Percentiles rank a stretch among this genome's conserved stretches.
Conservation (phyloP, 352 stramenopile species). For the Phytopythium montanum region DNA sequence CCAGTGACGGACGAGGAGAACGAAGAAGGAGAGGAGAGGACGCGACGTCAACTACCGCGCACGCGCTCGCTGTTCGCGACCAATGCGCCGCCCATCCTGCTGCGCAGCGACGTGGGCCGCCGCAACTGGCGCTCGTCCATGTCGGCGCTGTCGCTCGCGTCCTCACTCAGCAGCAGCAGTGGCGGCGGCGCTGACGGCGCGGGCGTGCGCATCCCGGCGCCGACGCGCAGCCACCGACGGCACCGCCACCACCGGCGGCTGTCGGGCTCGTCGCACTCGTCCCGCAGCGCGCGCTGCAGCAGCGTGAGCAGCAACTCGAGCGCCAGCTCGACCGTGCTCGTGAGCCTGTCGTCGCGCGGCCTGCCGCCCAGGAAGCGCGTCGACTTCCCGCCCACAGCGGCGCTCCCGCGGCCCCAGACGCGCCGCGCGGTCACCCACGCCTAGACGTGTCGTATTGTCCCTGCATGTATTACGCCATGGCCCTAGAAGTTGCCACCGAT, state of each 20-base stretch:
- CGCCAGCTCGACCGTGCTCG: slow-evolving; percentile 8
- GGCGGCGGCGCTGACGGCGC: neutral
- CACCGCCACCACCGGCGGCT: neutral
- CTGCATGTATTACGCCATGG: neutral
- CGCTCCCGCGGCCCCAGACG: neutral
- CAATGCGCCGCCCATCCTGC: slow-evolving; percentile 32
- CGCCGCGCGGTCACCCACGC: neutral
- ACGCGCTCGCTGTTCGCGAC: slow-evolving; percentile 11
- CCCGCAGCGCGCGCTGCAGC: slow-evolving; percentile 6
- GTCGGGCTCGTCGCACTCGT: slow-evolving; percentile 4
- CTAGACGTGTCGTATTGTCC: neutral
- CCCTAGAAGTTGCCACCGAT: neutral
- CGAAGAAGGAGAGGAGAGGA: neutral
- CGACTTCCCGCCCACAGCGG: neutral
- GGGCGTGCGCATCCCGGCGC: neutral
- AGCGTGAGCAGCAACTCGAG: slow-evolving; percentile 10
- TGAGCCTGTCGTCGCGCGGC: slow-evolving; percentile 7
- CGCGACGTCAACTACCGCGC: neutral
- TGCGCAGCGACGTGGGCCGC: slow-evolving; percentile 38
- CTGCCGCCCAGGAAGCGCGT: slow-evolving; percentile 4
- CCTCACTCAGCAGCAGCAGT: slow-evolving; percentile 16
- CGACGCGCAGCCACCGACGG: neutral
- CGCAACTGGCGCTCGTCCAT: slow-evolving; percentile 45
- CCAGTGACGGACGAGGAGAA: neutral
- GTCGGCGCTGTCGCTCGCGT: slow-evolving; percentile 36